Evolutionary conservation across 108 stramenopile genomes (phyloP).

Genomic region (Pelagomonas calceolata): DNA sequence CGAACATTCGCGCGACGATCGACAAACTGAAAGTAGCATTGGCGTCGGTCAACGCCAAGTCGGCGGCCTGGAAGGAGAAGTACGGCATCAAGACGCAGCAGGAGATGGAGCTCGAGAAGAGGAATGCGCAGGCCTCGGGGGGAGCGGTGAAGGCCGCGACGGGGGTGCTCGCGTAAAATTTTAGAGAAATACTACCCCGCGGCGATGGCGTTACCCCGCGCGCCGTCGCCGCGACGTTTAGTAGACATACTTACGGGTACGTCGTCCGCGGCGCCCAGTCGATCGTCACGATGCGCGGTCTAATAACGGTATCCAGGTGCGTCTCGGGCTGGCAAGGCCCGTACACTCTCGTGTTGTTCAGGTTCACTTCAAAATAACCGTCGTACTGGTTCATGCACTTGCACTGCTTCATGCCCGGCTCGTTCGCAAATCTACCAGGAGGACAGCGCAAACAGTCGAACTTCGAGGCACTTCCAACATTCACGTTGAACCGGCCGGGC

Average conservation of each 20-base stretch:
- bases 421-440: constrained; percentile 30
- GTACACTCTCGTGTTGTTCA: neutral
- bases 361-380: neutral
- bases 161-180: neutral
- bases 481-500: constrained; percentile 24
- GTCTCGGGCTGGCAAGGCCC: neutral
- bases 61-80: neutral
- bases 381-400: constrained; percentile 14
- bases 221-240: too few relatives aligned
- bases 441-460: constrained; percentile 34
- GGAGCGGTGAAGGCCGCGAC: neutral
- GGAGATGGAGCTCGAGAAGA: neutral
- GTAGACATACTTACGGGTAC: too few relatives aligned
- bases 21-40: neutral
- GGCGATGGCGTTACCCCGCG: too few relatives aligned
- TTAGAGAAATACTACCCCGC: too few relatives aligned
- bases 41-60: neutral
- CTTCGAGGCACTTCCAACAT: constrained; percentile 20
- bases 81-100: neutral
- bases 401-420: constrained; percentile 27
- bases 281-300: too few relatives aligned
- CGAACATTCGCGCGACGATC: neutral
- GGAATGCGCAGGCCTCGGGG: neutral
- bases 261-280: too few relatives aligned
- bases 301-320: neutral